Base-by-base conservation (phyloP, 2,329 filamentous ascomycete genomes). In the Chalaropsis ovoidea region DNA sequence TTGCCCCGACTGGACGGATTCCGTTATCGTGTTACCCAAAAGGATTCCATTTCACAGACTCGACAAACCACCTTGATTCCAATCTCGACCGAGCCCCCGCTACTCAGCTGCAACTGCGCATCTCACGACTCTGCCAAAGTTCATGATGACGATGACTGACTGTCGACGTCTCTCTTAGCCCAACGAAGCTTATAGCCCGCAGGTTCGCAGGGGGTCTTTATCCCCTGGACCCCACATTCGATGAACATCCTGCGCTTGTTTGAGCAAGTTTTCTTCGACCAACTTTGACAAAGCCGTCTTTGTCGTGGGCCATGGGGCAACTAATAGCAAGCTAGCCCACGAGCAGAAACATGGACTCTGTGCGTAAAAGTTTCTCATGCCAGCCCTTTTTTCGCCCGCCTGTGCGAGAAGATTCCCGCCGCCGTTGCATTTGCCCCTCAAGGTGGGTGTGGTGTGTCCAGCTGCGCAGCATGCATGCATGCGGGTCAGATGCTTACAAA, bases 361-460 rank as follows among this genome's bases (percentile, higher is more conserved):
- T 62, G 61, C 61, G 61, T 62, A 62, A 62, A 62, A 62, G 41
- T 22, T 49, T 42, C 61, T 39, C 61, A 62, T 47, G 54, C 54
- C 54, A 58, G 54, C 54, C 27, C 10, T 58, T 58, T 58, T 58
- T 58, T 58, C 31, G 15, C 24, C 17, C 54, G 31, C 31, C 54
- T 58, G 35, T 17, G 58, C 15, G 8, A 42, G 11, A 24, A 43
- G 39, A 2, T 43, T 6, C 54, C 31, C 27, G 27, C 31, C 27
- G 27, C 13, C 15, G 27, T 17, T 58, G 54, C 31, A 19, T 19
- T n/a, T 47, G 43, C 43, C 27, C 31, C 6, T 58, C 15, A 35
- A 35, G 27, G n/a, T 19, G 17, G n/a, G n/a, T n/a, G n/a, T n/a
- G n/a, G n/a, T n/a, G n/a, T n/a, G n/a, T n/a, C n/a, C n/a, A n/a